A percentile compares a stretch with the other conserved stretches of the same genome.
phyloP scores from a whole-genome alignment of 1,139 yeast species.

The Suhomyces coccinellae region DNA sequence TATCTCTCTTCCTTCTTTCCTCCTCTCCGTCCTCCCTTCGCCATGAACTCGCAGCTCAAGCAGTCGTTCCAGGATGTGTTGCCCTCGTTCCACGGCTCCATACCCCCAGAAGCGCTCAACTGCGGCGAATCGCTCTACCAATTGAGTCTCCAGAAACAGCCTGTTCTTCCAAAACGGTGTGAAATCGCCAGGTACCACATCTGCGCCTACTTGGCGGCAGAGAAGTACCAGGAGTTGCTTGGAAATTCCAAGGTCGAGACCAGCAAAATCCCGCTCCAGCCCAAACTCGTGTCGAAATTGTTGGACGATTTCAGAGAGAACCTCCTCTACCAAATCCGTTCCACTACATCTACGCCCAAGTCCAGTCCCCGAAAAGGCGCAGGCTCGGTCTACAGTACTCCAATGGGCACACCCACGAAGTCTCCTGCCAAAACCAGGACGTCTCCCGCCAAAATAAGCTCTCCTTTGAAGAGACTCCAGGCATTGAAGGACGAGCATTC shows the following conservation, averaged over 20 bases:
- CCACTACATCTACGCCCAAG: constrained; percentile 35
- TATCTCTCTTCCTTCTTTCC: too few relatives aligned
- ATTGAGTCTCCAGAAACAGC: constrained; percentile 50
- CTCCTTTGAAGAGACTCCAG: constrained; percentile 34
- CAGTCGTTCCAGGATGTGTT: constrained; percentile 47
- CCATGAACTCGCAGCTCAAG: constrained; percentile 25
- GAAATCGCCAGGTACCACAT: constrained; percentile 67
- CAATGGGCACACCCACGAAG: constrained; percentile 11
- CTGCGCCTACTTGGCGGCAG: constrained; percentile 62
- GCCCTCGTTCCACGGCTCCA: constrained; percentile 49
- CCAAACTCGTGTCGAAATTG: constrained; percentile 40
- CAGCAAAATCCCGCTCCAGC: constrained; percentile 59
- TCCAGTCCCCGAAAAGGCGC: constrained; percentile 16
- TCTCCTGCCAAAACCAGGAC: constrained; percentile 17
- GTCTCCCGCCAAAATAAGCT: constrained; percentile 21
- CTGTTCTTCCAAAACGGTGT: constrained; percentile 47
- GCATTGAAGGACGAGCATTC: constrained; percentile 19
- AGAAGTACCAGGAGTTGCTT: constrained; percentile 44
- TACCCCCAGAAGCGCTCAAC: constrained; percentile 47
- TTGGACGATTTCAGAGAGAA: constrained; percentile 46
- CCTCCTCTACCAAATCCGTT: constrained; percentile 28
- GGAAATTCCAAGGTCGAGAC: constrained; percentile 48
- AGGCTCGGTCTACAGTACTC: constrained; percentile 11
- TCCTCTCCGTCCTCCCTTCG: too few relatives aligned
- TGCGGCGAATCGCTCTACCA: constrained; percentile 54